phyloP scores from a whole-genome alignment of 2,329 filamentous ascomycete species.

The Alternaria burnsii region DNA sequence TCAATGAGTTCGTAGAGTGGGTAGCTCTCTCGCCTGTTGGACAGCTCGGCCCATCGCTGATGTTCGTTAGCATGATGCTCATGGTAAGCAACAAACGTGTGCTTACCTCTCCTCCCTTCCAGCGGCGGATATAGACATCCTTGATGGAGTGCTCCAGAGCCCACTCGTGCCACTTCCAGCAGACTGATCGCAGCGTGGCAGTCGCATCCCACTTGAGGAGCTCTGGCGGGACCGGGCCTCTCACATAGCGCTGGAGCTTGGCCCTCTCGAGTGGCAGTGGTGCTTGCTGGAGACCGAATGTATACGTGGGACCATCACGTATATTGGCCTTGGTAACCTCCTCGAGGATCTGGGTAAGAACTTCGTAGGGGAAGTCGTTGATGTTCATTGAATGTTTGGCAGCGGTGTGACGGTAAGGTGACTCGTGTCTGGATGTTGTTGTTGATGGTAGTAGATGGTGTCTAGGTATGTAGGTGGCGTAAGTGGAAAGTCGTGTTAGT shows the following conservation, averaged over 20 bases:
- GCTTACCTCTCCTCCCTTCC: conserved; percentile 58
- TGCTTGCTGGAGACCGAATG: conserved; percentile 62
- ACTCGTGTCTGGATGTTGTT: conserved; percentile 21
- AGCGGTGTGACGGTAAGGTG: conserved; percentile 9
- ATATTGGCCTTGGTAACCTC: conserved; percentile 59
- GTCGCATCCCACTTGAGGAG: conserved; percentile 62
- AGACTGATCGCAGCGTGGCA: conserved; percentile 59
- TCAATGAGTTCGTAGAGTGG: conserved; percentile 60
- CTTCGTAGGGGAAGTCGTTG: conserved; percentile 61
- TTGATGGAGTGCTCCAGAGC: conserved; percentile 60
- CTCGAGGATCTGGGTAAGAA: conserved; percentile 61
- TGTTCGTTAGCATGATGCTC: conserved; percentile 23
- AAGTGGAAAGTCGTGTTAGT: conserved; percentile 22
- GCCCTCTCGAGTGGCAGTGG: conserved; percentile 57
- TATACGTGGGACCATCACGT: conserved; percentile 58
- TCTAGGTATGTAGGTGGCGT: neutral
- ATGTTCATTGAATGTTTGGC: conserved; percentile 53
- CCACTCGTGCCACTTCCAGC: conserved; percentile 63
- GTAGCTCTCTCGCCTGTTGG: conserved; percentile 55
- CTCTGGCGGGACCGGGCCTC: conserved; percentile 61
- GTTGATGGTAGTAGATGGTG: neutral
- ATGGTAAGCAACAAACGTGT: neutral
- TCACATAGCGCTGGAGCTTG: conserved; percentile 59
- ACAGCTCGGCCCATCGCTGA: conserved; percentile 62
- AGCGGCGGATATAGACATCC: conserved; percentile 61